Evolutionary conservation across 2,329 filamentous ascomycete genomes (phyloP).

Genomic region (Colletotrichum caudatum): DNA sequence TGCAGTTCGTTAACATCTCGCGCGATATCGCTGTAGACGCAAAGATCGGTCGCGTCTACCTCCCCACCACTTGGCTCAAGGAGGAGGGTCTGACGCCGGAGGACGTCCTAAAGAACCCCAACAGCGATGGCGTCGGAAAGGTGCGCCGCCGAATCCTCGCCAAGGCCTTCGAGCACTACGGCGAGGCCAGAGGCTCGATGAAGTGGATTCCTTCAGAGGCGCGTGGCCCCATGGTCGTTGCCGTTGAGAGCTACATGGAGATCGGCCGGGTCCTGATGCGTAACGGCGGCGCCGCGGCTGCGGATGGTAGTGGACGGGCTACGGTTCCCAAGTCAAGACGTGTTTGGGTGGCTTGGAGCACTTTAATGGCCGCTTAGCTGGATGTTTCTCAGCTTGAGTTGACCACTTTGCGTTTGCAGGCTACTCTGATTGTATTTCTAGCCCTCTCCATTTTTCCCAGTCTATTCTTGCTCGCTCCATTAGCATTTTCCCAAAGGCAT

Average conservation of each 20-base stretch:
- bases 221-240: constrained; percentile 73
- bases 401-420: not conserved
- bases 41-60: constrained; percentile 73
- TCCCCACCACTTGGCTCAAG: constrained; percentile 73
- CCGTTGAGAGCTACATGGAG: constrained; percentile 82
- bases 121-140: constrained; percentile 58
- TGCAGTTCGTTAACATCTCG: constrained; percentile 84
- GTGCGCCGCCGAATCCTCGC: constrained; percentile 68
- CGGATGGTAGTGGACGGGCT: constrained; percentile 49
- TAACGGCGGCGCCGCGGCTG: constrained; percentile 18
- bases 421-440: not conserved
- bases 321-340: constrained; percentile 61
- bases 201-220: constrained; percentile 70
- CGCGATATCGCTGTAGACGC: constrained; percentile 79
- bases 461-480: not conserved
- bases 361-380: constrained; percentile 51
- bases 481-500: constrained; percentile 31
- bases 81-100: constrained; percentile 66
- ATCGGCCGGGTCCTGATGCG: constrained; percentile 72
- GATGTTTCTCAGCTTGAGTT: too few relatives aligned
- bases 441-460: not conserved
- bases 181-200: constrained; percentile 66
- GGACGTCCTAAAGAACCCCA: constrained; percentile 65
- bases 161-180: constrained; percentile 71
- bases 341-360: constrained; percentile 69